Percentiles rank a stretch among this genome's conserved stretches.
Conservation (phyloP, 1,139 yeast genomes). For the Magnusiomyces paraingens region DNA sequence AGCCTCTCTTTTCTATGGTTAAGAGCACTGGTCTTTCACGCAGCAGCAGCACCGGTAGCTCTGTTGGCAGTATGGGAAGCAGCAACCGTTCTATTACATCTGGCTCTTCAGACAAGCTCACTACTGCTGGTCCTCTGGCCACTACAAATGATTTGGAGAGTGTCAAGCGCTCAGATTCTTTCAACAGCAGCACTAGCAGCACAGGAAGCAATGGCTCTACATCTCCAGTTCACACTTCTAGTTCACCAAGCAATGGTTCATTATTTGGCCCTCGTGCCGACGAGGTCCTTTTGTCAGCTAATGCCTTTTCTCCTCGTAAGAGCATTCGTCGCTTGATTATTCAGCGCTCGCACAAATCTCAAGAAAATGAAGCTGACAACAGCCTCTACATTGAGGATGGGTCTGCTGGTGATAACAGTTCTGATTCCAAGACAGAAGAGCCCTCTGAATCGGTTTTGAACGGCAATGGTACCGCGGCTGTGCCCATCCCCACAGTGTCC, state of each 20-base stretch:
- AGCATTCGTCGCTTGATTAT: constrained; percentile 53
- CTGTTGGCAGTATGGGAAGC: not conserved
- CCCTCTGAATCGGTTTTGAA: not conserved
- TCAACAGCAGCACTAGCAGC: not conserved
- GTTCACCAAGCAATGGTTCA: not conserved
- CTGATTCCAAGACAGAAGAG: not conserved
- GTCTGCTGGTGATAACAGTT: not conserved
- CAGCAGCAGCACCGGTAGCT: not conserved
- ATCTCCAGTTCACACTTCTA: not conserved
- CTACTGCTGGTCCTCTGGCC: constrained; percentile 2
- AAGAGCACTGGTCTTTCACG: not conserved
- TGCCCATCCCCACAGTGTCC: not conserved
- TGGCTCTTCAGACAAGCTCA: constrained; percentile 8
- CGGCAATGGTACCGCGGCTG: not conserved
- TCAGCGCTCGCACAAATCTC: constrained; percentile 35
- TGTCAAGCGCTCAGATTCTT: constrained; percentile 2
- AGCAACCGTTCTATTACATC: not conserved
- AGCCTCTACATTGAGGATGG: not conserved
- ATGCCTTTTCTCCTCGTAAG: constrained; percentile 60
- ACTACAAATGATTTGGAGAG: constrained; percentile 4
- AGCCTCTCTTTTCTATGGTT: constrained; percentile 32
- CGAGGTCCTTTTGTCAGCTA: constrained; percentile 62
- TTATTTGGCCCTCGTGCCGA: constrained; percentile 46
- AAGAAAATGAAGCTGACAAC: constrained; percentile 10
- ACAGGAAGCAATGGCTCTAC: not conserved